A percentile compares a stretch with the other conserved stretches of the same genome.
Conservation (phyloP, 1,139 yeast species). For the Magnusiomyces clavatus region DNA sequence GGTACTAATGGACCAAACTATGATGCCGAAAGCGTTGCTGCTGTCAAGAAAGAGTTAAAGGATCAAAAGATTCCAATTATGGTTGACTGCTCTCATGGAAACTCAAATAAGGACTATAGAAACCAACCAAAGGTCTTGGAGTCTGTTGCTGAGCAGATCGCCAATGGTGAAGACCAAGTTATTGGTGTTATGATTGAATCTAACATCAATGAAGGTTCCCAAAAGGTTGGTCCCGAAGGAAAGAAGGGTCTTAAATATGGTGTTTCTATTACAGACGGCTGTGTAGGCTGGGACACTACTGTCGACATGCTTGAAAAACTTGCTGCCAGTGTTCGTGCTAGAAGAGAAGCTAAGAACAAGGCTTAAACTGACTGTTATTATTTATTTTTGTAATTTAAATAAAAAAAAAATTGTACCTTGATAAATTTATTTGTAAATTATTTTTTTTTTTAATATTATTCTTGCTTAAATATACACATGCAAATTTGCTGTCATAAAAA, state of each 20-base stretch:
- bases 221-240: slow-evolving; percentile 65
- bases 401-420: neutral
- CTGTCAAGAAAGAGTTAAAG: slow-evolving; percentile 56
- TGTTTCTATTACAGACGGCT: slow-evolving; percentile 92
- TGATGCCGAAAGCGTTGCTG: slow-evolving; percentile 64
- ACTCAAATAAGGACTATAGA: slow-evolving; percentile 79
- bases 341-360: slow-evolving; percentile 39
- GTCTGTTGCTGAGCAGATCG: slow-evolving; percentile 67
- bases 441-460: neutral
- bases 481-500: neutral
- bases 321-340: slow-evolving; percentile 70
- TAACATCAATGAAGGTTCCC: slow-evolving; percentile 85
- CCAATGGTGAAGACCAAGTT: slow-evolving; percentile 65
- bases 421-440: neutral
- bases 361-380: neutral
- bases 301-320: slow-evolving; percentile 60
- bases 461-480: neutral
- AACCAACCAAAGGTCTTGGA: slow-evolving; percentile 93
- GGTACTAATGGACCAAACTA: slow-evolving; percentile 89
- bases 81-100: slow-evolving; percentile 98
- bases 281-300: slow-evolving; percentile 86
- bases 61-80: slow-evolving; percentile 69
- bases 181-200: slow-evolving; percentile 98
- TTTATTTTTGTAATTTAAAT: neutral
- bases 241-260: slow-evolving; percentile 76